Percentiles rank a stretch among this genome's conserved stretches.
phyloP scores from a whole-genome alignment of 345 rosid genomes.

The Melastoma malabathricum region DNA sequence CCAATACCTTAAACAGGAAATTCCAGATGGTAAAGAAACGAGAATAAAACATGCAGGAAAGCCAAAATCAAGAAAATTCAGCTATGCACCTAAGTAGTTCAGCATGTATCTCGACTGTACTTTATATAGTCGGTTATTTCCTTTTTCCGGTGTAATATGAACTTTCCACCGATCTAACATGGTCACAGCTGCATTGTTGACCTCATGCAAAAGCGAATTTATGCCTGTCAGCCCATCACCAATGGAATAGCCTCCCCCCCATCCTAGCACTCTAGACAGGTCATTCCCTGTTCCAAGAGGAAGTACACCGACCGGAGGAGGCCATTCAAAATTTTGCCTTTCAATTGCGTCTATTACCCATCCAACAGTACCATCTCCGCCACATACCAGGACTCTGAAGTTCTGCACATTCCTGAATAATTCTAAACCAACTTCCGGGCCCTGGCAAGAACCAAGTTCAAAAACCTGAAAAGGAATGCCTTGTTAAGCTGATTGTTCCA shows the following conservation, averaged over 20 bases:
- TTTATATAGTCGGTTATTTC: constrained; percentile 16
- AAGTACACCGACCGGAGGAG: constrained; percentile 77
- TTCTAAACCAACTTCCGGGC: constrained; percentile 67
- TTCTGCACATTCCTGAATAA: constrained; percentile 46
- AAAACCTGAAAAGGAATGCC: constrained; percentile 36
- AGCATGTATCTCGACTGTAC: constrained; percentile 56
- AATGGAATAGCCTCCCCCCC: constrained; percentile 68
- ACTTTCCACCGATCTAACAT: constrained; percentile 84
- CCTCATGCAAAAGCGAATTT: constrained; percentile 48
- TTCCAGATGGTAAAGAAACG: not conserved
- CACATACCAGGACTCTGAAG: constrained; percentile 68
- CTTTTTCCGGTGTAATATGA: constrained; percentile 34
- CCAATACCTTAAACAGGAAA: constrained; percentile 47
- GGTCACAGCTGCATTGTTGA: constrained; percentile 68
- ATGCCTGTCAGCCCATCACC: constrained; percentile 58
- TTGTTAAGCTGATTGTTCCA: not conserved
- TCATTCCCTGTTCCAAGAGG: constrained; percentile 90
- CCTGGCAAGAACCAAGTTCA: constrained; percentile 56
- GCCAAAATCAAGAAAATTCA: constrained; percentile 1
- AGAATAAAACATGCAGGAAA: constrained; percentile 9
- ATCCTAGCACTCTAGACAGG: constrained; percentile 62
- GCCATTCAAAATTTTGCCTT: constrained; percentile 54
- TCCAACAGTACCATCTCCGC: constrained; percentile 84
- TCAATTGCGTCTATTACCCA: constrained; percentile 80
- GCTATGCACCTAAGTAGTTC: constrained; percentile 58